phyloP scores from a whole-genome alignment of 129 eudicot species.

The Flaveria sonorensis region DNA sequence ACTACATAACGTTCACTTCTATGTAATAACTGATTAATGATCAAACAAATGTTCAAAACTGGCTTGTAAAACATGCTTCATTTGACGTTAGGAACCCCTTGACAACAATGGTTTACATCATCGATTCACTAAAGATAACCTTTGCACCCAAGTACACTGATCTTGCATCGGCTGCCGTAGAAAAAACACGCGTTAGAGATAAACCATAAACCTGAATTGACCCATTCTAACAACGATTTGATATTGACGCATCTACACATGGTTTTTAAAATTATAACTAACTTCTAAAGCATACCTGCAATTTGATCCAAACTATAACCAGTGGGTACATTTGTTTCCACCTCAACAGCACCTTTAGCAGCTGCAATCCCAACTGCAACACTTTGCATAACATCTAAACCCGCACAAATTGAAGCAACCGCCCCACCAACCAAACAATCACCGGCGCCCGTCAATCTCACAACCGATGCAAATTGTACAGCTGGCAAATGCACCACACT shows the following conservation, averaged over 20 bases:
- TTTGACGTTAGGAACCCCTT: not conserved
- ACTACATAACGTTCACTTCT: not conserved
- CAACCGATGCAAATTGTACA: slow-evolving; percentile 62
- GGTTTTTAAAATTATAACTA: not conserved
- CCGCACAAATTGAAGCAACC: slow-evolving; percentile 77
- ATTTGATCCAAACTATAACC: slow-evolving; percentile 48
- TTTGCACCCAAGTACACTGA: slow-evolving; percentile 59
- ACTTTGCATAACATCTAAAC: slow-evolving; percentile 87
- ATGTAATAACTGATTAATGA: not conserved
- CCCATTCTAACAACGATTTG: not conserved
- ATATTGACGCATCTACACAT: not conserved
- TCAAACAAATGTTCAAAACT: not conserved
- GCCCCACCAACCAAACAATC: slow-evolving; percentile 97
- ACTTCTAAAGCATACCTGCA: slow-evolving; percentile 54
- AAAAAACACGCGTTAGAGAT: slow-evolving; percentile 12
- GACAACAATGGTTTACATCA: slow-evolving; percentile 36
- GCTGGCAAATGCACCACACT: slow-evolving; percentile 86
- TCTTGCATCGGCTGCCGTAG: slow-evolving; percentile 75
- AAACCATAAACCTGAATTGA: not conserved
- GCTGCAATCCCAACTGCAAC: slow-evolving; percentile 91
- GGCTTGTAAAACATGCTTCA: not conserved
- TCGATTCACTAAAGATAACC: slow-evolving; percentile 56
- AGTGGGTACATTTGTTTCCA: slow-evolving; percentile 67
- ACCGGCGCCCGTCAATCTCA: slow-evolving; percentile 92
- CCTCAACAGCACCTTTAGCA: slow-evolving; percentile 81